Conservation (phyloP, 2,329 filamentous ascomycete species). For the Epichloe sp. region DNA sequence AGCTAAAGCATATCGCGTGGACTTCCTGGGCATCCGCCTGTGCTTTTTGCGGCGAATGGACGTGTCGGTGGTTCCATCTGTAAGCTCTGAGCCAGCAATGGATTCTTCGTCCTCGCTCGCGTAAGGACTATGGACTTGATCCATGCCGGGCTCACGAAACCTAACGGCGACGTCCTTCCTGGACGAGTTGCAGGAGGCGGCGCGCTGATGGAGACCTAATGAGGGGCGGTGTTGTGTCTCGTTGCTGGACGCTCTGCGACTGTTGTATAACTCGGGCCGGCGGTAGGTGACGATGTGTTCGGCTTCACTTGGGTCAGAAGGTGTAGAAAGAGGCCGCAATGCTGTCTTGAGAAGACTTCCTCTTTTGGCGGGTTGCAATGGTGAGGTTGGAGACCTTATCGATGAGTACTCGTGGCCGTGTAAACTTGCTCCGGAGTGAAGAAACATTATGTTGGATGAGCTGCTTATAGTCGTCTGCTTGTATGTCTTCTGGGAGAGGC, state of each 20-base stretch:
- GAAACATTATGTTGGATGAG: constrained; percentile 31
- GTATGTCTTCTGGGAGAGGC: background rate
- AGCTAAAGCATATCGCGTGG: constrained; percentile 53
- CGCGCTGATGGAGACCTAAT: constrained; percentile 13
- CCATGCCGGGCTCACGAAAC: constrained; percentile 27
- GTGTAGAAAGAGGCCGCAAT: constrained; percentile 21
- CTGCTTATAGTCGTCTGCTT: background rate
- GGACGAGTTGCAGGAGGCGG: constrained; percentile 26
- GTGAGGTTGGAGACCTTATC: constrained; percentile 16
- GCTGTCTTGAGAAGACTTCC: constrained; percentile 30
- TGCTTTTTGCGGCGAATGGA: constrained; percentile 25
- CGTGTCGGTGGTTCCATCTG: constrained; percentile 31
- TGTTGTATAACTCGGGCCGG: background rate
- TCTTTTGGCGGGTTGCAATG: constrained; percentile 20
- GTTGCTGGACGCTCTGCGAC: constrained; percentile 2
- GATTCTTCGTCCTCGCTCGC: constrained; percentile 38
- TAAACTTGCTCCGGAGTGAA: constrained; percentile 45
- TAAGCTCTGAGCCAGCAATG: constrained; percentile 27
- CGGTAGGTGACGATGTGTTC: constrained; percentile 3
- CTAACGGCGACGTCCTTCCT: constrained; percentile 31
- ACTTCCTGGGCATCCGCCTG: constrained; percentile 37
- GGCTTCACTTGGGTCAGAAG: constrained; percentile 10
- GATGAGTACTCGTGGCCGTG: constrained; percentile 47
- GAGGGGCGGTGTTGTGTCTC: background rate
- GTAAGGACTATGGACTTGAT: constrained; percentile 12